phyloP scores from a whole-genome alignment of 441 rosid genomes.

The Macaranga tanarius region DNA sequence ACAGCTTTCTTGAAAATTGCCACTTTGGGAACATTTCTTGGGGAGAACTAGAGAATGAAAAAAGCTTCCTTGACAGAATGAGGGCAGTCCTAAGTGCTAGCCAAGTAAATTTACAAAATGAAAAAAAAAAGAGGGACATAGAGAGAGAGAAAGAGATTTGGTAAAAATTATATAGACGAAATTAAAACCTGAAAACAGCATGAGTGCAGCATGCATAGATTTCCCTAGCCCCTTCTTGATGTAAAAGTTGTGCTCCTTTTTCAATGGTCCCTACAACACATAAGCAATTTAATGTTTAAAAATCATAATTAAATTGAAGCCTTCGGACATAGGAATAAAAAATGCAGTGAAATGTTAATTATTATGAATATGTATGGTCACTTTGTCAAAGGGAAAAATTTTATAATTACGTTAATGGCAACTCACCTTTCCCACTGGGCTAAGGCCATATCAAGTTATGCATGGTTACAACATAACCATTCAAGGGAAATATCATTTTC shows the following conservation, averaged over 20 bases:
- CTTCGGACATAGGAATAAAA: not conserved
- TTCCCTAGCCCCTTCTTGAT: slow-evolving; percentile 96
- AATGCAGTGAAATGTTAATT: not conserved
- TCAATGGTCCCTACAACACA: slow-evolving; percentile 65
- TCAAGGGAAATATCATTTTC: too few relatives aligned
- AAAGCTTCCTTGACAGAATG: not conserved
- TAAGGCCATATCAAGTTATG: not conserved
- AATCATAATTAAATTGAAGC: not conserved
- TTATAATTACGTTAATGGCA: too few relatives aligned
- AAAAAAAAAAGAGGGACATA: not conserved
- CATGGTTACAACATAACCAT: too few relatives aligned
- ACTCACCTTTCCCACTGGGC: not conserved
- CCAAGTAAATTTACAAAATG: not conserved
- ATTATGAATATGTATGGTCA: not conserved
- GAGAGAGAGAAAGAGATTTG: too few relatives aligned
- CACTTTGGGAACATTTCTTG: not conserved
- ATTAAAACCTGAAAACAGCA: slow-evolving; percentile 82
- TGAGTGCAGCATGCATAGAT: slow-evolving; percentile 92
- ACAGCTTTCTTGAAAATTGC: not conserved
- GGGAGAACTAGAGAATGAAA: not conserved
- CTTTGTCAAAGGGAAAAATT: not conserved
- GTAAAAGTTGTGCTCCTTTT: slow-evolving; percentile 92
- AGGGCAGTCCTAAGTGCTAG: too few relatives aligned
- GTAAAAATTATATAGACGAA: slow-evolving; percentile 1
- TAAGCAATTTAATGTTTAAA: slow-evolving; percentile 1